Base-by-base conservation (phyloP, 1,284 basidiomycete genomes). In the Pascua sp. region DNA sequence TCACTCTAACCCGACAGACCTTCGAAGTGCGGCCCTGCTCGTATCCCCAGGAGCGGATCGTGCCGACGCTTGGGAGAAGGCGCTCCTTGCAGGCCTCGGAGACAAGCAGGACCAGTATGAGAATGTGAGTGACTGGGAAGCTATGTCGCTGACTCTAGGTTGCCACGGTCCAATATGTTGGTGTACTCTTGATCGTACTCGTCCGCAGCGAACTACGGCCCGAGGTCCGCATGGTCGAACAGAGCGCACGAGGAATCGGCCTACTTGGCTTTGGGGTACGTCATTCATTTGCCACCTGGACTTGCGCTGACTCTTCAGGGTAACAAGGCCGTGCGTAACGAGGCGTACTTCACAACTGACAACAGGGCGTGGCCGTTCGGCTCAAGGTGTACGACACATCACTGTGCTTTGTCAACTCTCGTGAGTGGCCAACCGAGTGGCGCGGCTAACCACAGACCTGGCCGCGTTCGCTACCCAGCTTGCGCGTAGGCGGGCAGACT, bases 381-480 rank as follows among this genome's bases (percentile, higher is more conserved):
- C 38, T 72, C 52, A 71, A 66, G 60, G 57, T 74, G 0, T 58
- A 60, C 51, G 71, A 77, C 41, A 78, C 78, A 2, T 73, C 80
- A 9, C 62, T 76, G 8, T 83, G 82, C 79, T 81, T 80, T 64
- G 80, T 84, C 40, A 80, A 84, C 49, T 82, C 67, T 79, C 69
- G 83, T 82, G 15, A 81, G 84, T 81, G 77, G 9, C 73, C 13
- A n/a, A 2, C 10, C 2, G 4, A 5, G 18, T 5, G 2, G 18
- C 13, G 11, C 9, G 41, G 38, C 39, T 47, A 40, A 52, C 42
- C 49, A 4, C 58, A 84, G 83, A 82, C 77, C 54, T 81, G 76
- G 56, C 84, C 77, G 71, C 82, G 76, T 67, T 81, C 78, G 59
- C 83, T 78, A 71, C 81, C 78, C 60, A 83, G 78, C 69, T 84